Percentiles rank a stretch among this genome's conserved stretches.
Conservation (phyloP, 768 basidiomycete genomes). For the Lactarius hengduanensis region DNA sequence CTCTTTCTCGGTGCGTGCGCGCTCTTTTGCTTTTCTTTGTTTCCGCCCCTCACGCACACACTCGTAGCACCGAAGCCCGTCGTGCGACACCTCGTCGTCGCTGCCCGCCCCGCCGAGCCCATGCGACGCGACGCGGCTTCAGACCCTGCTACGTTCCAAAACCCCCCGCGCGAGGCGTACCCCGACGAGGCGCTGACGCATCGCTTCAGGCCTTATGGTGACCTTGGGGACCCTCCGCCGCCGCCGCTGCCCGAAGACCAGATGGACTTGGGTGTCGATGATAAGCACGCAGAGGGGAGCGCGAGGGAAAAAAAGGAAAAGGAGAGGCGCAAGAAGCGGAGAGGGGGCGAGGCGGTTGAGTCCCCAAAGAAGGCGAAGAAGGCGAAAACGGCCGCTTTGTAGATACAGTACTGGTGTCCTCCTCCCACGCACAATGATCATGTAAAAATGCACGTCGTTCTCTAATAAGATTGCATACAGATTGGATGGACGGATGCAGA, state of each 20-base stretch:
- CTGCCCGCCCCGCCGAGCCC: slow-evolving; percentile 18
- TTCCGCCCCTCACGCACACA: too few species aligned
- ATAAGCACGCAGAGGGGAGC: too few species aligned
- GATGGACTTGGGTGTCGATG: slow-evolving; percentile 4
- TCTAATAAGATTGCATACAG: not conserved
- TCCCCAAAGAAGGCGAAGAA: slow-evolving; percentile 27
- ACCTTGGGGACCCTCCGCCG: slow-evolving; percentile 10
- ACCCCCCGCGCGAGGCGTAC: slow-evolving; percentile 26
- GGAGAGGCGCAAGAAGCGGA: slow-evolving; percentile 20
- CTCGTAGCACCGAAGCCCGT: slow-evolving; percentile 22
- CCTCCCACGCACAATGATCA: not conserved
- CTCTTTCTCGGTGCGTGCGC: slow-evolving; percentile 24
- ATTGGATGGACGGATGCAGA: not conserved
- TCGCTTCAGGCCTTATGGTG: slow-evolving; percentile 27
- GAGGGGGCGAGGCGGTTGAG: not conserved
- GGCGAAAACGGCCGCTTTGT: slow-evolving; percentile 7
- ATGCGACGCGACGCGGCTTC: not conserved
- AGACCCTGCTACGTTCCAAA: not conserved
- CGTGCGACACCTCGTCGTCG: slow-evolving; percentile 23
- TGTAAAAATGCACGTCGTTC: not conserved
- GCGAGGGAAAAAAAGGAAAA: too few species aligned
- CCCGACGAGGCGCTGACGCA: slow-evolving; percentile 25
- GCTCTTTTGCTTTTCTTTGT: too few species aligned
- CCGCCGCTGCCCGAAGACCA: not conserved
- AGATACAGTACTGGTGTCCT: not conserved